Conservation (phyloP, 257 asterid genomes). For the Mitragyna speciosa region DNA sequence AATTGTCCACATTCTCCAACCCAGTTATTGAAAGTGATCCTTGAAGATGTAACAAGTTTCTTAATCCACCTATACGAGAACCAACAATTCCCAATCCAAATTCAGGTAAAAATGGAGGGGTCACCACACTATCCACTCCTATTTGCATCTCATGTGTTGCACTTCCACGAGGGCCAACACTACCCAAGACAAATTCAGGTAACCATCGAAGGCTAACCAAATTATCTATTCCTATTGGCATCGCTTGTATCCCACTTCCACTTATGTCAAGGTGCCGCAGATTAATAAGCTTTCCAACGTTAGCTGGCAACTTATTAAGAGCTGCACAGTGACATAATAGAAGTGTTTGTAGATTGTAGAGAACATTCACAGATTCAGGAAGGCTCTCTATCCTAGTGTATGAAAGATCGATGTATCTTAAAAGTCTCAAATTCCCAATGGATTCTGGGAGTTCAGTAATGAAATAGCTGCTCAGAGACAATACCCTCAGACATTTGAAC, state of each 20-base stretch:
- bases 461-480: slow-evolving; percentile 42
- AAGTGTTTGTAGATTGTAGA: slow-evolving; percentile 44
- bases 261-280: slow-evolving; percentile 41
- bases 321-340: slow-evolving; percentile 31
- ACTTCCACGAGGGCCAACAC: slow-evolving; percentile 35
- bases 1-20: slow-evolving; percentile 37
- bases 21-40: slow-evolving; percentile 39
- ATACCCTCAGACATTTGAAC: slow-evolving; percentile 38
- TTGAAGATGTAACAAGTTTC: slow-evolving; percentile 42
- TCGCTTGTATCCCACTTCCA: slow-evolving; percentile 42
- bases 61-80: slow-evolving; percentile 35
- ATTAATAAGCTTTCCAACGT: slow-evolving; percentile 38
- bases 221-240: slow-evolving; percentile 32
- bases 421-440: slow-evolving; percentile 43
- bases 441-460: slow-evolving; percentile 45
- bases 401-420: slow-evolving; percentile 41
- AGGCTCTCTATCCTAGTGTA: slow-evolving; percentile 37
- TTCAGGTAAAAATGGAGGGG: slow-evolving; percentile 33
- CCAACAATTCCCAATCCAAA: slow-evolving; percentile 36
- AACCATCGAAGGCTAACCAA: slow-evolving; percentile 38
- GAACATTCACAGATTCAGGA: slow-evolving; percentile 36
- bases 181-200: slow-evolving; percentile 39
- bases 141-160: slow-evolving; percentile 35
- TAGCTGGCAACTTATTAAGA: slow-evolving; percentile 45
- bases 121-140: slow-evolving; percentile 35